Percentiles rank a stretch among this genome's conserved stretches.
These are phyloP conservation scores for Imleria badia DNA, from an alignment of 768 basidiomycete genomes.

Conservation along the genomic window DNA sequence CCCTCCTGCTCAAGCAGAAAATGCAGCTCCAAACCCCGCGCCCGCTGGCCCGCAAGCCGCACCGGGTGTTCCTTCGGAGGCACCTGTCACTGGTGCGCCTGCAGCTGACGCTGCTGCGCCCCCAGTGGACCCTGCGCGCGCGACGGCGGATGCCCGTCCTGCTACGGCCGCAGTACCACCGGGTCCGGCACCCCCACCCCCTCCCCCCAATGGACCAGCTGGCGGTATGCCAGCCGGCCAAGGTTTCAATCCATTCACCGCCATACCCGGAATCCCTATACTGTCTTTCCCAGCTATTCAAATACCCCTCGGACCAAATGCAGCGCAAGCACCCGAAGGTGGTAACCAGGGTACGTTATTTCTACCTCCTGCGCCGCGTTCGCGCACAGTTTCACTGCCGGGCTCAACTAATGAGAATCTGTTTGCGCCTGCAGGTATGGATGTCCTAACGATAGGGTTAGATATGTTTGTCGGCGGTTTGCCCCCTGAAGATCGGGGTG, in stretches of 20 bases:
- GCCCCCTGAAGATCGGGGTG: constrained; percentile 10
- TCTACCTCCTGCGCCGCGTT: neutral
- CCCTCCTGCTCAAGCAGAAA: constrained; percentile 12
- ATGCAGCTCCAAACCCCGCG: constrained; percentile 12
- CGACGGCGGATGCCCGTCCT: constrained; percentile 1
- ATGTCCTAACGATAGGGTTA: constrained; percentile 40
- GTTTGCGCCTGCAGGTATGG: constrained; percentile 13
- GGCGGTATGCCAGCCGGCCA: neutral
- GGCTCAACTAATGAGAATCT: constrained; percentile 19
- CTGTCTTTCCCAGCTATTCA: constrained; percentile 28
- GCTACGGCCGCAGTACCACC: neutral
- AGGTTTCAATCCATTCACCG: constrained; percentile 21
- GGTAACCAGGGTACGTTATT: constrained; percentile 20
- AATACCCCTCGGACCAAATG: constrained; percentile 21
- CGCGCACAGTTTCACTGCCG: constrained; percentile 14
- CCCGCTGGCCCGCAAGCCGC: constrained; percentile 7
- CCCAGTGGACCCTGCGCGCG: neutral
- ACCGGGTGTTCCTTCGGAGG: constrained; percentile 8
- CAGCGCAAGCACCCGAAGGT: constrained; percentile 10
- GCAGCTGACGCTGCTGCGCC: neutral
- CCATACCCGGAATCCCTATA: constrained; percentile 26
- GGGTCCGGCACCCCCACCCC: neutral
- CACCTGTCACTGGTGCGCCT: neutral
- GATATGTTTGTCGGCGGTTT: constrained; percentile 37
- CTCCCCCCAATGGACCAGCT: constrained; percentile 6